These are phyloP conservation scores for Aethionema arabicum DNA, from an alignment of 345 rosid species.

Conservation along the genomic window DNA sequence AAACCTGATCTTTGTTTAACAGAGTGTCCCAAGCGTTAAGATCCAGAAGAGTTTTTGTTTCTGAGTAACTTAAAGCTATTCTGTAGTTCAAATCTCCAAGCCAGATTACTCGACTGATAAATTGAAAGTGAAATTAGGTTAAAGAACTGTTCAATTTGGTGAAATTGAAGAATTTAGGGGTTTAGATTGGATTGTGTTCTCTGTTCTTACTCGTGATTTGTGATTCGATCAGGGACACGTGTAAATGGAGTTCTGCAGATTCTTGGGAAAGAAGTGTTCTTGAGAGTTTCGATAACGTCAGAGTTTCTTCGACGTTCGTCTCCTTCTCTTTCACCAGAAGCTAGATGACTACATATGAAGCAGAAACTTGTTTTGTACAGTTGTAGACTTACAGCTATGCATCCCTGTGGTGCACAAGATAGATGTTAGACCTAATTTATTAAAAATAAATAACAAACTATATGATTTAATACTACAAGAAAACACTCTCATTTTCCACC, in stretches of 20 bases:
- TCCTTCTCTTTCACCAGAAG: constrained; percentile 96
- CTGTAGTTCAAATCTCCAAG: constrained; percentile 93
- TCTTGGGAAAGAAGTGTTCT: constrained; percentile 74
- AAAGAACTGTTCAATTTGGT: not conserved
- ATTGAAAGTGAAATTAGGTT: not conserved
- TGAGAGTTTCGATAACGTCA: constrained; percentile 78
- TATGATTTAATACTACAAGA: too few species aligned
- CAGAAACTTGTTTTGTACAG: constrained; percentile 85
- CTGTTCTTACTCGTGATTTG: constrained; percentile 67
- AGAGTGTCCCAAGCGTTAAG: constrained; percentile 61
- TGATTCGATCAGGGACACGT: constrained; percentile 65
- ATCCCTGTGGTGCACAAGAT: constrained; percentile 54
- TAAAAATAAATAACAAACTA: too few species aligned
- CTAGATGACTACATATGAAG: constrained; percentile 89
- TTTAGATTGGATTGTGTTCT: not conserved
- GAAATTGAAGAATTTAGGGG: not conserved
- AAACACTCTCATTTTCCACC: too few species aligned
- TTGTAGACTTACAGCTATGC: constrained; percentile 84
- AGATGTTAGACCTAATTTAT: too few species aligned
- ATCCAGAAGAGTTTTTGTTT: constrained; percentile 65
- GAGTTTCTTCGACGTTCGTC: constrained; percentile 82
- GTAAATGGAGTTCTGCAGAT: constrained; percentile 55
- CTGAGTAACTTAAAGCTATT: constrained; percentile 78
- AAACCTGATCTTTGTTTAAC: constrained; percentile 86
- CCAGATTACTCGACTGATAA: constrained; percentile 87